phyloP scores from a whole-genome alignment of 768 basidiomycete genomes.

The Trametes punicea region DNA sequence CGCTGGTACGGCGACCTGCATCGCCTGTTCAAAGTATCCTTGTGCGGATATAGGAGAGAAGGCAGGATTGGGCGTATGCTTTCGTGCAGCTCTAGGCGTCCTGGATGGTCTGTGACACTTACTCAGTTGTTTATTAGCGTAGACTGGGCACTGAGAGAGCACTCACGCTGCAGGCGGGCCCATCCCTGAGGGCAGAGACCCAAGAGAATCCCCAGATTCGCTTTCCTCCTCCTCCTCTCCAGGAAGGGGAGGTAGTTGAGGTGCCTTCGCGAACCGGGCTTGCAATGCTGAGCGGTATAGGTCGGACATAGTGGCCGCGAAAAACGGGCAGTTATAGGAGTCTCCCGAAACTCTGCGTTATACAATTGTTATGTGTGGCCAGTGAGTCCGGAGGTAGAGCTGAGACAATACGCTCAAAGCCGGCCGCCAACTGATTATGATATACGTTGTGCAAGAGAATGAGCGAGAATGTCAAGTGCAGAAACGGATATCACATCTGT shows the following conservation, averaged over 20 bases:
- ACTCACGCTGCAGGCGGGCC: conserved; percentile 65
- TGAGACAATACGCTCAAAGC: too few species aligned
- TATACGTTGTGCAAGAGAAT: too few species aligned
- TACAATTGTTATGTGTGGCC: too few species aligned
- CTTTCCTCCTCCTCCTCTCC: conserved; percentile 51
- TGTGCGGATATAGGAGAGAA: conserved; percentile 76
- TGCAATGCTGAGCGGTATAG: conserved; percentile 76
- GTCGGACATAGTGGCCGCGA: conserved; percentile 50
- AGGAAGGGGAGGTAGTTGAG: conserved; percentile 42
- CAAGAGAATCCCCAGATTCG: conserved; percentile 57
- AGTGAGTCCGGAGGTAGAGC: too few species aligned
- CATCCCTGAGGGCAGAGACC: conserved; percentile 52
- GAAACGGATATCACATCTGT: too few species aligned
- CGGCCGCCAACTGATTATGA: too few species aligned
- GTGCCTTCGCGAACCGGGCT: conserved; percentile 74
- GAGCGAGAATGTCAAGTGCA: neutral
- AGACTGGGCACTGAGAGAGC: neutral
- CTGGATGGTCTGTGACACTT: conserved; percentile 9
- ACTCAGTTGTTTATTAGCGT: neutral
- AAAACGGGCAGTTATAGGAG: neutral
- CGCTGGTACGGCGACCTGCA: conserved; percentile 66
- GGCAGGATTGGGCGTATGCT: conserved; percentile 51
- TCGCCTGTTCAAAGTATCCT: conserved; percentile 74
- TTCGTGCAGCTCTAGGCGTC: conserved; percentile 21
- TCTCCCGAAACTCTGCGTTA: neutral